Evolutionary conservation across 345 rosid genomes (phyloP), one percentile per base, ranked within the genome.

Genomic region (Lepidium africanum): DNA sequence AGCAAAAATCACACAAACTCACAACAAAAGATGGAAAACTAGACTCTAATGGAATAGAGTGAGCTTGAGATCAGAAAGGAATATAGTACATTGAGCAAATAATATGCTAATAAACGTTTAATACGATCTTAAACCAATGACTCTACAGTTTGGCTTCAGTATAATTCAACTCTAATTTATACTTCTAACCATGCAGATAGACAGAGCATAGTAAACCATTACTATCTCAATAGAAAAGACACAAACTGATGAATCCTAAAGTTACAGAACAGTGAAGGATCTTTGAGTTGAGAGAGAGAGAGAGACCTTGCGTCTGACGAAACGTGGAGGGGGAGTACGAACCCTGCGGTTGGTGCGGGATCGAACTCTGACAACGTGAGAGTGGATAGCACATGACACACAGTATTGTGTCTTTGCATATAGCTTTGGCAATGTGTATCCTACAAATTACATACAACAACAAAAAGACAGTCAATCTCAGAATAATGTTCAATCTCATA

Each of bases 361-460:
- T 5, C 98, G 85, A 30, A 93, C 98, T 82, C 98, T 87, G 37
- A 93, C 97, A 1, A 91, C 99, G 35, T 89, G 97, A 10, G 99
- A 94, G 85, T 94, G 99, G 69, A 94, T 91, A 1, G 99, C 99
- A 62, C 97, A 94, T 0, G 97, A 91, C 40, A 94, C 95, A 17
- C 99, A 94, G 84, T 91, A 89, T 69, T 87, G 97, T 82, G 77
- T 89, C 91, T 94, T 91, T 0, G 91, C 84, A 57, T 94, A 89
- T 25, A 93, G 77, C 84, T 93, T 91, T 0, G 97, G 99, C 9
- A 93, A 78, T 7, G 86, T 83, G 73, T 93, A 93, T 0, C 78
- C 98, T 91, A 46, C 12, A 3, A 74, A 15, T 19, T 3, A 9
- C 15, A 52, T 10, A 54, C 39, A 57, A 30, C 15, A 57, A 11